Base-by-base conservation (phyloP, 1,284 basidiomycete genomes). In the Sporisorium reilianum region DNA sequence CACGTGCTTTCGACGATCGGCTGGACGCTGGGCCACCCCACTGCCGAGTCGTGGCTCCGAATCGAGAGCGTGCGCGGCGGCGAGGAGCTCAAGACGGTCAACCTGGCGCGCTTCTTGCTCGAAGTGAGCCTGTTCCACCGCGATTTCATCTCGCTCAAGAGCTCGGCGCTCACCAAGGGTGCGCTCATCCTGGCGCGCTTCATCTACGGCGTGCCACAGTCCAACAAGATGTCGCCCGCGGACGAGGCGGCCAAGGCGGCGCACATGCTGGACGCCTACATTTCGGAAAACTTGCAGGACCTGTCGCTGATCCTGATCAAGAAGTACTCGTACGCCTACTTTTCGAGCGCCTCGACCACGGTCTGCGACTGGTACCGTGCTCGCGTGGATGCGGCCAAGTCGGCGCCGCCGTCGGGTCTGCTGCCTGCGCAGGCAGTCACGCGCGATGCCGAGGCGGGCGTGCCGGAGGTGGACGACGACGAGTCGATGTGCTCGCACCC, bases 51-150 rank as follows among this genome's bases (percentile, higher is more conserved):
- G 18, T 99, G 97, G 97, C 89, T 99, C 30, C 90, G 97, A 58
- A 87, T 88, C 41, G 79, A 80, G 38, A 87, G 86, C 80, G 85
- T 86, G 12, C 64, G 68, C 23, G 50, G 55, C 25, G 63, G 61
- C 22, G 96, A 97, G 86, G 93, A 96, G 62, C 87, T 90, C 64
- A 93, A 92, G 85, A 93, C 95, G 6, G 93, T 96, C 83, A 92
- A 96, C 83, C 90, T 97, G 71, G 94, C 97, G 2, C 91, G 97
- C 48, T 99, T 98, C 88, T 87, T 99, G 80, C 97, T 99, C 93
- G 97, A 99, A 87, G 92, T 96, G 79, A 97, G 95, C 41, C 89
- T 99, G 52, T 99, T 97, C 88, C 93, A 97, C 86, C 91, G 94
- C 74, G 94, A 97, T 84, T 99, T 97, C 85, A 89, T 97, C 85